Percentiles rank a stretch among this genome's conserved stretches.
Evolutionary conservation across 164 flowering plant species (phyloP).

Genomic region (Tetrastigma voinierianum): DNA sequence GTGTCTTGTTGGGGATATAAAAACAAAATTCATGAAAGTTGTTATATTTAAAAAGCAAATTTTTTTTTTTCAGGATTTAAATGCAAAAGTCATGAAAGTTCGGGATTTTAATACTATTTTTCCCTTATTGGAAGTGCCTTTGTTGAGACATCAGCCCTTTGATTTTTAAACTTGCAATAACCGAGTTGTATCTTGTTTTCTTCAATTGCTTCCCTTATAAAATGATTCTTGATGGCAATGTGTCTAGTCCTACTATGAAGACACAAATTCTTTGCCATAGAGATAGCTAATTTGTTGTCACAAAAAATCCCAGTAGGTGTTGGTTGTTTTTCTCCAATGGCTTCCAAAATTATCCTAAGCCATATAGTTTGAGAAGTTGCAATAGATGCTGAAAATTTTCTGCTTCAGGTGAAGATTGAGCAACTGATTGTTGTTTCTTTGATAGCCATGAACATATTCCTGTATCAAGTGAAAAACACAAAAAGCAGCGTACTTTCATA

Average conservation of each 20-base stretch:
- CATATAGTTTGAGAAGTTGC: slow-evolving; percentile 15
- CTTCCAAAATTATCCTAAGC: slow-evolving; percentile 8
- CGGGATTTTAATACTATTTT: too few species aligned
- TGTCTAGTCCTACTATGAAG: slow-evolving; percentile 9
- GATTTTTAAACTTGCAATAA: slow-evolving; percentile 10
- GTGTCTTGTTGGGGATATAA: too few species aligned
- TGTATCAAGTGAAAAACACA: neutral
- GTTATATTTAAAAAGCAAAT: too few species aligned
- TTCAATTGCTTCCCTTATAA: slow-evolving; percentile 2
- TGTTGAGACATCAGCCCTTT: slow-evolving; percentile 13
- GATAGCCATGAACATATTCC: slow-evolving; percentile 12
- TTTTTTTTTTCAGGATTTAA: too few species aligned
- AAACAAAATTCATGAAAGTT: too few species aligned
- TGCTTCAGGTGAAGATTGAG: slow-evolving; percentile 12
- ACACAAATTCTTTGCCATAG: slow-evolving; percentile 12
- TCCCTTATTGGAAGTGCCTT: slow-evolving; percentile 1
- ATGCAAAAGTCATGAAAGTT: too few species aligned
- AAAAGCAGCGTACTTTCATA: too few species aligned
- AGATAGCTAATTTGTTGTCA: slow-evolving; percentile 15
- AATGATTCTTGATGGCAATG: slow-evolving; percentile 13
- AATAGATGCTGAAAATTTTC: slow-evolving; percentile 6
- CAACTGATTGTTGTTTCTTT: slow-evolving; percentile 14
- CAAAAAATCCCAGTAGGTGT: slow-evolving; percentile 1
- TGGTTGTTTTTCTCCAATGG: slow-evolving; percentile 2
- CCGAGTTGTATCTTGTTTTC: neutral